phyloP scores from a whole-genome alignment of 768 basidiomycete genomes.

The Amanita brunnescens region DNA sequence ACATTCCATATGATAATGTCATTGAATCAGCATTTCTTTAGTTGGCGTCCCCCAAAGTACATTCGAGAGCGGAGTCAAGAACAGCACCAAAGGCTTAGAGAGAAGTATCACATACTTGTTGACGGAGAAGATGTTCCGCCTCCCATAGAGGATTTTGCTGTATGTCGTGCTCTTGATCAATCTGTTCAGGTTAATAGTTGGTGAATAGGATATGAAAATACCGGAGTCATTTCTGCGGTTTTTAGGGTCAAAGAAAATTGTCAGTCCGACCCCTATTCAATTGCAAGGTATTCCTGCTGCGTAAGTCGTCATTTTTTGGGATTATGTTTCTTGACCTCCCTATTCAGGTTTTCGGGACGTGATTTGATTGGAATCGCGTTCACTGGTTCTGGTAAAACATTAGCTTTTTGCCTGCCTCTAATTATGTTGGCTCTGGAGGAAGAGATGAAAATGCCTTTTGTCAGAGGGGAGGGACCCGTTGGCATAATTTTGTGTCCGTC shows the following conservation, averaged over 20 bases:
- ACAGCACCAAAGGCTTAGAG: constrained; percentile 66
- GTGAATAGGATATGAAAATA: constrained; percentile 94
- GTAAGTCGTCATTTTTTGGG: constrained; percentile 35
- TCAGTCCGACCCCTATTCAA: constrained; percentile 89
- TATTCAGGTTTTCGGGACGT: constrained; percentile 77
- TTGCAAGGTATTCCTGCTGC: constrained; percentile 94
- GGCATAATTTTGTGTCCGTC: constrained; percentile 95
- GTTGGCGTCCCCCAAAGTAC: constrained; percentile 85
- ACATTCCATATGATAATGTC: background rate
- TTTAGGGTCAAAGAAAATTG: constrained; percentile 79
- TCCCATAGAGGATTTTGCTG: constrained; percentile 83
- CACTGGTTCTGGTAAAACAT: constrained; percentile 97
- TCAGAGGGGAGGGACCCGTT: constrained; percentile 94
- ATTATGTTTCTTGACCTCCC: constrained; percentile 5
- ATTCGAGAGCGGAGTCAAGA: constrained; percentile 64
- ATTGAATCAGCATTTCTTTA: constrained; percentile 21
- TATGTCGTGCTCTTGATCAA: constrained; percentile 22
- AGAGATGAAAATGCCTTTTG: constrained; percentile 82
- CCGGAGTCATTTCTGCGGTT: constrained; percentile 77
- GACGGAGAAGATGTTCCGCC: constrained; percentile 92
- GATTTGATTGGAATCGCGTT: constrained; percentile 99
- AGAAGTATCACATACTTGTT: constrained; percentile 91
- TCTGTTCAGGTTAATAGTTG: background rate
- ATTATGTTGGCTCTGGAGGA: constrained; percentile 97
- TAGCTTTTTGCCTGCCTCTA: constrained; percentile 96